Base-by-base conservation (phyloP, 306 rosid species). In the Purshia tridentata region DNA sequence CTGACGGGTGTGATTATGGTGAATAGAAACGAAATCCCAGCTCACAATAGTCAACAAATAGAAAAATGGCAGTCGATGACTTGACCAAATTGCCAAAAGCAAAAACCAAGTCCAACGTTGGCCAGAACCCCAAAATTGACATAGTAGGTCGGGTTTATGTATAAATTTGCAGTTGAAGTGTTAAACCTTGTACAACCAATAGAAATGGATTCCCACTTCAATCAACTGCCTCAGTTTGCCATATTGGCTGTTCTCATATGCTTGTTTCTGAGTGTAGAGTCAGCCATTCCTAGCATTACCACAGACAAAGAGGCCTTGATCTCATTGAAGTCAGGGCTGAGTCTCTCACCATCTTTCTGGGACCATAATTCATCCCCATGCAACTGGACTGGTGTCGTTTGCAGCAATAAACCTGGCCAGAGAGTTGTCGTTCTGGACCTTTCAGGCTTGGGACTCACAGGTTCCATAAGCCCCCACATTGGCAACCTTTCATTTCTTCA, bases 381-480 rank as follows among this genome's bases (percentile, higher is more conserved):
- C 81, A 78, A 87, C 23, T 89, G 96, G 96, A 85, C 84, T 5
- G 92, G 91, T 72, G 87, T 92, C 4, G 41, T 44, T 1, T 90
- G 97, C 79, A 81, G 70, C 70, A 20, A 29, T 29, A 29, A 22
- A 49, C 20, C 6, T 1, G 13, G 37, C 16, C 16, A 80, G 29
- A 82, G 98, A 84, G 96, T 92, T 0, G 64, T 77, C 22, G 74
- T 47, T 54, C 69, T 88, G 0, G 66, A 86, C 19, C 92, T 92
- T 69, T 85, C 94, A 10, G 70, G 89, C 15, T 67, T 76, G 0
- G 57, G 80, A 51, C 83, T 88, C 41, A 62, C 84, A 2, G 98
- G 98, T 11, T 61, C 80, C 19, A 35, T 92, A 2, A 80, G 77
- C 37, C 81, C 83, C 49, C 84, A 73, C 6, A 79, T 89, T 9